Base-by-base conservation (phyloP, 352 stramenopile species). In the Elongisporangium undulatum region DNA sequence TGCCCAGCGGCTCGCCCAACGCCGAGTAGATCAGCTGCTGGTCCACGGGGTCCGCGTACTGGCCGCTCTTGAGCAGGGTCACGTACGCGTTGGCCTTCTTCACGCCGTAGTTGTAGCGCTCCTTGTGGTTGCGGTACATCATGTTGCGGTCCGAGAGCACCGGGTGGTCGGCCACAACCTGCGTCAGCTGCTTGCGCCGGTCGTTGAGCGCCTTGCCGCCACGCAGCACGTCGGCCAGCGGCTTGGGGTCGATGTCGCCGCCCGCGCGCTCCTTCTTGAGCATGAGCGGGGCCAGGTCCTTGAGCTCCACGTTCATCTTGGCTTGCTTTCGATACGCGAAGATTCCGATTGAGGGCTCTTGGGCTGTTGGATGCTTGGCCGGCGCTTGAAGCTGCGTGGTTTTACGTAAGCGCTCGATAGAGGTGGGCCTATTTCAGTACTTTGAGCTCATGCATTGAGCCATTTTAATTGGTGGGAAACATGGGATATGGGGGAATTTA, bases 181-280 rank as follows among this genome's bases (percentile, higher is more conserved):
- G 15, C n/a, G 74, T 19, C 10, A 82, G 50, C 51, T 82, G 23
- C 55, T 82, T 84, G 60, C 74, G 72, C 0, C 72, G 72, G 48
- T 62, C 65, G 51, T 89, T 86, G 19, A 55, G 29, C 12, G 59
- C 60, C 29, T 66, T 53, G 22, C 66, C 63, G 10, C 55, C 63
- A 15, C 72, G 69, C 13, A 89, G 49, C 4, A 86, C 17, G 49
- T 67, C 53, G 16, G 75, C 71, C 52, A 86, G 61, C 21, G 74
- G 53, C 3, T 48, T 10, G 1, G 68, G 60, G 64, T 85, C 51
- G 8, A 85, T 59, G 64, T 89, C 62, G 6, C 79, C 78, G 49
- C 71, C 71, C n/a, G 69, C 63, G 39, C 78, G 78, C 55, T 88
- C 77, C 58, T 72, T 79, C 63, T 85, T 83, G 54, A 88, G 70